Percentiles rank a stretch among this genome's conserved stretches.
These are phyloP conservation scores for Moricandia arvensis DNA, from an alignment of 345 rosid species.

Conservation along the genomic window DNA sequence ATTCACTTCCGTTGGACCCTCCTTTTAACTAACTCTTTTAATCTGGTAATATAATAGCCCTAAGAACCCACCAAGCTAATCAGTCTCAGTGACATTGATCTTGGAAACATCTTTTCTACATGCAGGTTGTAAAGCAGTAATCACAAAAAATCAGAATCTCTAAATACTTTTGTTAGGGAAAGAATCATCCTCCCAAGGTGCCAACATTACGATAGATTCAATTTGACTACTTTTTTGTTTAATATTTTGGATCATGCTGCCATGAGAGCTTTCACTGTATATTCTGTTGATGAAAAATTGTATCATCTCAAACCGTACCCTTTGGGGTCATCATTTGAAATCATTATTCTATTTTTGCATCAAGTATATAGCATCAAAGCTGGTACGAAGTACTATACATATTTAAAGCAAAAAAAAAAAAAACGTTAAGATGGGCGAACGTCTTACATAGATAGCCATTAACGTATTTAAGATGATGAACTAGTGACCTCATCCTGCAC, in stretches of 20 bases:
- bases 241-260: conserved; percentile 12
- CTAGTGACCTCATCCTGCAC: no score
- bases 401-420: no score
- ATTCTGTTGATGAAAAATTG: conserved; percentile 5
- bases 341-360: not conserved
- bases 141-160: conserved; percentile 11
- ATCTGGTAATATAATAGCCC: conserved; percentile 31
- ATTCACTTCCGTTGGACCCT: conserved; percentile 72
- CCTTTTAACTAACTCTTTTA: conserved; percentile 52
- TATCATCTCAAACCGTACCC: conserved; percentile 6
- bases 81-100: conserved; percentile 3
- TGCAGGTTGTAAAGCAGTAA: conserved; percentile 6
- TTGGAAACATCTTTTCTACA: conserved; percentile 4
- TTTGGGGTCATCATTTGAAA: conserved; percentile 18
- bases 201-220: conserved; percentile 12
- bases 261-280: conserved; percentile 23
- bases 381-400: no score
- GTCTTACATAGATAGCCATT: no score
- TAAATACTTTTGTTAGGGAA: not conserved
- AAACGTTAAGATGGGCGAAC: no score
- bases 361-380: not conserved
- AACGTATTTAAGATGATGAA: no score
- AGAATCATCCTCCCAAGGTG: conserved; percentile 14
- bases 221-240: not conserved
- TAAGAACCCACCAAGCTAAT: not conserved